Conservation (phyloP, 768 basidiomycete species). For the Psilocybe cubensis region DNA sequence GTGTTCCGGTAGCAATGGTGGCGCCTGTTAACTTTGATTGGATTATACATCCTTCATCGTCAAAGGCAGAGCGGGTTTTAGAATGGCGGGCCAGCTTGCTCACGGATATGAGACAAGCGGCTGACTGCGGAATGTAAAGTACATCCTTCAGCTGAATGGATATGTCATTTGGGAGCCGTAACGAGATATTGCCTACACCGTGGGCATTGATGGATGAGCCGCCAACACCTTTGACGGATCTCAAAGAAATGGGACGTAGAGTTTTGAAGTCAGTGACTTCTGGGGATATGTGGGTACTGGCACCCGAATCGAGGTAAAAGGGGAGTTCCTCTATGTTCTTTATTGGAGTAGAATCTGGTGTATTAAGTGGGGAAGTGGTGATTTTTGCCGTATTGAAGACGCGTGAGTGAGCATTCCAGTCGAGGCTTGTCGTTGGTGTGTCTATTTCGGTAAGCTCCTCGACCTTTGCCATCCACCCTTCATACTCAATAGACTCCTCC, state of each 20-base stretch:
- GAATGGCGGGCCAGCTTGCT: constrained; percentile 15
- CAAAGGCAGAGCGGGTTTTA: constrained; percentile 18
- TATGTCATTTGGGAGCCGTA: neutral
- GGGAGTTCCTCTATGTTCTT: neutral
- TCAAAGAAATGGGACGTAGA: constrained; percentile 23
- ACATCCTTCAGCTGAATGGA: neutral
- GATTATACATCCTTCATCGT: constrained; percentile 13
- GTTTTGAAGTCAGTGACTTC: constrained; percentile 25
- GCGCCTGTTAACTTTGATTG: constrained; percentile 10
- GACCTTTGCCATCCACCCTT: too few relatives aligned
- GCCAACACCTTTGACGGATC: constrained; percentile 28
- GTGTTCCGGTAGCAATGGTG: constrained; percentile 16
- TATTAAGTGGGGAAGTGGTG: neutral
- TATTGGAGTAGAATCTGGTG: neutral
- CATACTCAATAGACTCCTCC: too few relatives aligned
- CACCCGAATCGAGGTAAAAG: constrained; percentile 32
- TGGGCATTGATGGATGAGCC: constrained; percentile 25
- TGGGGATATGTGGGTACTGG: constrained; percentile 26
- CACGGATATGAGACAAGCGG: constrained; percentile 20
- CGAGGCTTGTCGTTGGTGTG: too few relatives aligned
- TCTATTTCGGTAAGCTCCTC: too few relatives aligned
- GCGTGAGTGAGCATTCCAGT: too few relatives aligned
- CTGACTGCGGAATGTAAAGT: neutral
- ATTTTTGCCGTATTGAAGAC: neutral
- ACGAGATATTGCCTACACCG: constrained; percentile 27